Evolutionary conservation across 1,284 basidiomycete genomes (phyloP), one percentile per base, ranked within the genome.

Genomic region (Moniliella sp.): DNA sequence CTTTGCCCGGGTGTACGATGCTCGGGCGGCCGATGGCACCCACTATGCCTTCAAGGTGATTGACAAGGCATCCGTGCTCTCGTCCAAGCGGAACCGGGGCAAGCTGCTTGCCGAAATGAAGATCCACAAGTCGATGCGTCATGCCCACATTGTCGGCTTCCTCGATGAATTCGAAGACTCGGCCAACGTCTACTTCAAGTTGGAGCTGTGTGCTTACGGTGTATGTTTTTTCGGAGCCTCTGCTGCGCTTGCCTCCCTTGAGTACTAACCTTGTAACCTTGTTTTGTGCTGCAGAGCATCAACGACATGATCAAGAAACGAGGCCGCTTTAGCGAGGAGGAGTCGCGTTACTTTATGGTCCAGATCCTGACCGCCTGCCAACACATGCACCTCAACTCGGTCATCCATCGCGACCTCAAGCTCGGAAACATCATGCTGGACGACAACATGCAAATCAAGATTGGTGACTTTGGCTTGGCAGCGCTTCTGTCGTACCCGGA

Each of bases 21-120:
- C 51, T 25, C 46, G 39, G 27, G 61, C 37, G 32, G 46, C 44
- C 10, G 47, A 34, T 29, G 62, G 51, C 17, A 43, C 32, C 18
- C 45, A 43, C 18, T 62, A 61, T 41, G 64, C 64, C 0, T 54
- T 64, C 46, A 65, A 65, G 38, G 63, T 63, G 15, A 62, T 65
- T 29, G 48, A 52, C 30, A 64, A 65, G 43, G 51, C 58, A 13
- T 46, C 51, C 14, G 43, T 57, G 14, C 36, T 45, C 35, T 58
- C 64, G 32, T 58, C 62, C 18, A 61, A 61, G 39, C 62, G 61
- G 33, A 61, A 58, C 11, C 56, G 63, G 21, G n/a, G n/a, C n/a
- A n/a, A n/a, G n/a, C 72, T 94, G 37, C 93, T 88, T 52, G 86
- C 86, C 39, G 88, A 97, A 69, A 97, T 97, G 61, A 93, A 91